phyloP scores from a whole-genome alignment of 1,284 basidiomycete species.

The Ceraceosorus bombacis region DNA sequence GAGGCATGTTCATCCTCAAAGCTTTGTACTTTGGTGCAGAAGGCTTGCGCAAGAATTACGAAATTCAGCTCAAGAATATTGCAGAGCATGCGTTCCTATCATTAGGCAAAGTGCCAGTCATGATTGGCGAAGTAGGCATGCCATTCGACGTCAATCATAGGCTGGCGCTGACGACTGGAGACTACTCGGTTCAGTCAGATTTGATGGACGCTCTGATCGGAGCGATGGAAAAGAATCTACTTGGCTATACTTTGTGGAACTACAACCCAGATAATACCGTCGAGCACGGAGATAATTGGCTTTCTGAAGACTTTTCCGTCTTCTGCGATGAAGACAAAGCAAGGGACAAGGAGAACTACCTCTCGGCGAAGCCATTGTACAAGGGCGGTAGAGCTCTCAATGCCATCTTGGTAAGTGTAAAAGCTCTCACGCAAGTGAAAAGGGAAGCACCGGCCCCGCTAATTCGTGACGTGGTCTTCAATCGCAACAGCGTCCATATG shows the following conservation, averaged over 20 bases:
- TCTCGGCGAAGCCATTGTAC: constrained; percentile 60
- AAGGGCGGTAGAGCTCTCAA: constrained; percentile 70
- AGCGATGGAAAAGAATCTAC: constrained; percentile 42
- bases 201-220: constrained; percentile 47
- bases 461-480: neutral
- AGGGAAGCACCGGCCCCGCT: neutral
- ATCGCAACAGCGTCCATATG: constrained; percentile 13
- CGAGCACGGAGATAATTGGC: constrained; percentile 77
- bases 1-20: constrained; percentile 36
- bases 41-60: constrained; percentile 31
- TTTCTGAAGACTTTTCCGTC: constrained; percentile 60
- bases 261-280: constrained; percentile 86
- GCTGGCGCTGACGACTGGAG: constrained; percentile 52
- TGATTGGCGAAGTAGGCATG: constrained; percentile 44
- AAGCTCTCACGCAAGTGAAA: neutral
- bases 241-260: constrained; percentile 64
- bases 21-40: constrained; percentile 38
- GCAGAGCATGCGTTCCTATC: constrained; percentile 20
- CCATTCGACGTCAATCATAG: constrained; percentile 42
- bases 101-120: constrained; percentile 32
- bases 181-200: constrained; percentile 56
- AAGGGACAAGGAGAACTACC: constrained; percentile 27
- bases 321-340: constrained; percentile 61
- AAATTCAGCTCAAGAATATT: constrained; percentile 25
- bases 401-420: constrained; percentile 52